These are phyloP conservation scores for Solanum stenotomum DNA, from an alignment of 257 asterid species.

Conservation along the genomic window DNA sequence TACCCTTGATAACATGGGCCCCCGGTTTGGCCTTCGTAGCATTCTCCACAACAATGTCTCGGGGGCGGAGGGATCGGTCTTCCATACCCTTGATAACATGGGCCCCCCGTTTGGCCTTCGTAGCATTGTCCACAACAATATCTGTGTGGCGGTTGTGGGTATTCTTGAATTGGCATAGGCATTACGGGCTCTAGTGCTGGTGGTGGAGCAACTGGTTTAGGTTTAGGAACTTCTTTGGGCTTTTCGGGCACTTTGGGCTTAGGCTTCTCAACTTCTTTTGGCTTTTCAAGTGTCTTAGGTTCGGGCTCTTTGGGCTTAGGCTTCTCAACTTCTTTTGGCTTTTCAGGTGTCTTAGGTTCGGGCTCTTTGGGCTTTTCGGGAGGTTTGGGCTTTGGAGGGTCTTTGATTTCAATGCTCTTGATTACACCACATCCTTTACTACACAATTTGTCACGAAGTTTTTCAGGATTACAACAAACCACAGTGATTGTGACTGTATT, in stretches of 20 bases:
- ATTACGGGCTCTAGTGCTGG: background rate
- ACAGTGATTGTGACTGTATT: conserved; percentile 51
- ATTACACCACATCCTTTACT: conserved; percentile 43
- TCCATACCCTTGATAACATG: no score
- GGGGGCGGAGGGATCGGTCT: conserved; percentile 29
- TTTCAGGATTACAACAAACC: conserved; percentile 74
- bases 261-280: no score
- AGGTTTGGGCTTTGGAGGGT: background rate
- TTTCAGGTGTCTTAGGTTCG: no score
- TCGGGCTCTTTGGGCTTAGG: no score
- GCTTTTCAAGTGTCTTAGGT: no score
- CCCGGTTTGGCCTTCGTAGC: conserved; percentile 9
- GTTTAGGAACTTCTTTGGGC: conserved; percentile 1
- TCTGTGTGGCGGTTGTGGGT: conserved; percentile 28
- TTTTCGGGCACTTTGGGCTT: conserved; percentile 2
- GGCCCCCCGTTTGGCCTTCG: no score
- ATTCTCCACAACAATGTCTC: conserved; percentile 25
- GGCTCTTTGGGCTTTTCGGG: no score
- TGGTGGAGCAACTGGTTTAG: background rate
- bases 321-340: background rate
- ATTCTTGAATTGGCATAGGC: conserved; percentile 12
- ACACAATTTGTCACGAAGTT: conserved; percentile 58
- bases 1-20: background rate
- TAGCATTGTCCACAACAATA: conserved; percentile 17
- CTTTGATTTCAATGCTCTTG: conserved; percentile 54